Evolutionary conservation across 441 rosid genomes (phyloP).

Genomic region (Cnidoscolus chayamansa): DNA sequence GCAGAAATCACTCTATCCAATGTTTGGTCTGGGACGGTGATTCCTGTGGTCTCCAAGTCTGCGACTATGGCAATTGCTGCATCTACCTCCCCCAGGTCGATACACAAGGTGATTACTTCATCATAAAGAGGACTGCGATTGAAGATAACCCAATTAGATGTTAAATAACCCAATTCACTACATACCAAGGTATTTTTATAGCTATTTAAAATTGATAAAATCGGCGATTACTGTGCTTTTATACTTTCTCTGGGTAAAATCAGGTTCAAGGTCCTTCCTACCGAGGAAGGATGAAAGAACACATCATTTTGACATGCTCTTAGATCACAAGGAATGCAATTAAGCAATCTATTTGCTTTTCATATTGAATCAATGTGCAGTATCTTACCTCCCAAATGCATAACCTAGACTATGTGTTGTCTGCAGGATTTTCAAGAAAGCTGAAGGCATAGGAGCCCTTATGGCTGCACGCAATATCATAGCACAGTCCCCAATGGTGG

Average conservation of each 20-base stretch:
- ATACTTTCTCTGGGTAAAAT: no score
- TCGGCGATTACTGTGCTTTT: no score
- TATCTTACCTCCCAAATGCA: slow-evolving; percentile 70
- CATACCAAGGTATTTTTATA: background rate
- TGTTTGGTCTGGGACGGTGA: slow-evolving; percentile 61
- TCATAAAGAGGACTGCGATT: slow-evolving; percentile 69
- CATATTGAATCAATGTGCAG: background rate
- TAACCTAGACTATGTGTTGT: slow-evolving; percentile 72
- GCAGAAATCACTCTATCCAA: slow-evolving; percentile 78
- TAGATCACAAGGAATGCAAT: background rate
- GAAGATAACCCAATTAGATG: background rate
- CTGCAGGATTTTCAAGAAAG: slow-evolving; percentile 81
- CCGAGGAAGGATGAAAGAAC: no score
- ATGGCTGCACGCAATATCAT: slow-evolving; percentile 76
- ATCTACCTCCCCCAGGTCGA: slow-evolving; percentile 82
- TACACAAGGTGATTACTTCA: slow-evolving; percentile 74
- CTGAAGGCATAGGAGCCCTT: slow-evolving; percentile 85
- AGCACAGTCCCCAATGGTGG: slow-evolving; percentile 89
- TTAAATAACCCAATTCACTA: background rate
- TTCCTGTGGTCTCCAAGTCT: slow-evolving; percentile 78
- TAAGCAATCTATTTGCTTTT: background rate
- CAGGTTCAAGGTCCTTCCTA: background rate
- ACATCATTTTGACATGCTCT: no score
- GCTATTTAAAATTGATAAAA: no score
- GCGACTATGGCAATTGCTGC: slow-evolving; percentile 89